phyloP scores from a whole-genome alignment of 139 green algal genomes.

The Raphidocelis subcapitata region DNA sequence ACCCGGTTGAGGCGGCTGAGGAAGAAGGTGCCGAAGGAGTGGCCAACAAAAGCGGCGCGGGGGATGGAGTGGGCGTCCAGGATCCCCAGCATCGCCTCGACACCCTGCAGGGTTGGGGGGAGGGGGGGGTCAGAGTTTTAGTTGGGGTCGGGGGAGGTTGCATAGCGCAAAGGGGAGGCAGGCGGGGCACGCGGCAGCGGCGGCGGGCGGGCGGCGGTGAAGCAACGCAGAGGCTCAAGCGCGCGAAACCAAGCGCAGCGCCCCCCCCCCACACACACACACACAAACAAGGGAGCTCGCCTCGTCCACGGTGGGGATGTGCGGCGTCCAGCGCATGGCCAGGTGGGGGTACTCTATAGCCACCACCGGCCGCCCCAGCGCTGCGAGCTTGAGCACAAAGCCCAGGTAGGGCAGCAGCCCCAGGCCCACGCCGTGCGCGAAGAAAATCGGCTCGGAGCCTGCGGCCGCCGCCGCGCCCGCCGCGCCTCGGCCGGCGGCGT shows the following conservation, averaged over 20 bases:
- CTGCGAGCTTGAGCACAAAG: conserved; percentile 10
- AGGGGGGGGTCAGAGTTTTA: too few relatives aligned
- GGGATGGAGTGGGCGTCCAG: conserved; percentile 1
- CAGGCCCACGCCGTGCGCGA: conserved; percentile 22
- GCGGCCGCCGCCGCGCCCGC: neutral
- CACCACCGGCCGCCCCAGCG: conserved; percentile 14
- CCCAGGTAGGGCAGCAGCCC: conserved; percentile 25
- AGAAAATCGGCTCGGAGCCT: conserved; percentile 6
- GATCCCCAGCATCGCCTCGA: neutral
- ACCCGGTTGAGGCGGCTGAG: neutral
- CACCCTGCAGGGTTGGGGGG: too few relatives aligned
- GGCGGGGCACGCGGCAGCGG: too few relatives aligned
- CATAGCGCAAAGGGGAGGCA: too few relatives aligned
- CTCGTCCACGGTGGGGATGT: conserved; percentile 26
- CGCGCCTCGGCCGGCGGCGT: too few relatives aligned
- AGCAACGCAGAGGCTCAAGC: too few relatives aligned
- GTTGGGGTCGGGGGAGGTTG: too few relatives aligned
- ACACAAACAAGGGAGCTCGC: too few relatives aligned
- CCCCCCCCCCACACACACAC: too few relatives aligned
- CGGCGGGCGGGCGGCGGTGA: too few relatives aligned
- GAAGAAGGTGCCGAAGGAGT: conserved; percentile 11
- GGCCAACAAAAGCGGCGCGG: conserved; percentile 1
- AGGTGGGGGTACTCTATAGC: conserved; percentile 19
- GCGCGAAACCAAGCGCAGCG: too few relatives aligned
- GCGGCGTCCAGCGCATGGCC: conserved; percentile 10